Conservation (phyloP, 345 rosid species). For the Fremontodendron californicum region DNA sequence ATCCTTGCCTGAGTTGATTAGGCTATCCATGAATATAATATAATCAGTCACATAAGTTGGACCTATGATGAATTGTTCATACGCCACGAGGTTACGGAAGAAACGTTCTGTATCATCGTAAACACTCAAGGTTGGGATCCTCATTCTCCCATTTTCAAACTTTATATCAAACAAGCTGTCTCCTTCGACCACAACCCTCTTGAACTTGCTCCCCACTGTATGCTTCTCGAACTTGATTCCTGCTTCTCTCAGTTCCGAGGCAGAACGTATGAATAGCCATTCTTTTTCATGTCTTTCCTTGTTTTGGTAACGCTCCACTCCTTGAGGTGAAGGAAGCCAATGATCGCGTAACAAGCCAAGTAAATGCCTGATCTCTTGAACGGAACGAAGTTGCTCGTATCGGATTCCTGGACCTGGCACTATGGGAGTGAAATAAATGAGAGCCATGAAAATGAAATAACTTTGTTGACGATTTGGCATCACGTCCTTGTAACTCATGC, state of each 20-base stretch:
- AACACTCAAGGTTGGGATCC: neutral
- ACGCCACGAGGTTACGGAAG: neutral
- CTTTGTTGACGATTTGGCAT: neutral
- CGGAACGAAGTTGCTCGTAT: neutral
- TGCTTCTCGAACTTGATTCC: neutral
- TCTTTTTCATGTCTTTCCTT: neutral
- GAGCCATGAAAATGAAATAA: neutral
- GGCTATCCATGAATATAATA: neutral
- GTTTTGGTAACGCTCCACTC: neutral
- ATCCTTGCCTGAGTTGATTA: neutral
- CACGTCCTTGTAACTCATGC: neutral
- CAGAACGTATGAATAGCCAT: neutral
- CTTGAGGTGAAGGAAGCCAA: neutral
- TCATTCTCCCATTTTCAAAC: neutral
- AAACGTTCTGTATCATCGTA: neutral
- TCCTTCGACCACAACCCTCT: neutral
- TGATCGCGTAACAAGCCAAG: neutral
- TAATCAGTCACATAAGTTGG: neutral
- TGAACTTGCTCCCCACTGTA: neutral
- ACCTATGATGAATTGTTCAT: neutral
- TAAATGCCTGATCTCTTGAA: neutral
- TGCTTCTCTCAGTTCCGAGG: neutral
- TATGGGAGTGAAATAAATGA: neutral
- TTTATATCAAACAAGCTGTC: neutral
- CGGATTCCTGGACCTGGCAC: neutral